Conservation (phyloP, 2,329 filamentous ascomycete genomes). For the Chaetomium strumarium region DNA sequence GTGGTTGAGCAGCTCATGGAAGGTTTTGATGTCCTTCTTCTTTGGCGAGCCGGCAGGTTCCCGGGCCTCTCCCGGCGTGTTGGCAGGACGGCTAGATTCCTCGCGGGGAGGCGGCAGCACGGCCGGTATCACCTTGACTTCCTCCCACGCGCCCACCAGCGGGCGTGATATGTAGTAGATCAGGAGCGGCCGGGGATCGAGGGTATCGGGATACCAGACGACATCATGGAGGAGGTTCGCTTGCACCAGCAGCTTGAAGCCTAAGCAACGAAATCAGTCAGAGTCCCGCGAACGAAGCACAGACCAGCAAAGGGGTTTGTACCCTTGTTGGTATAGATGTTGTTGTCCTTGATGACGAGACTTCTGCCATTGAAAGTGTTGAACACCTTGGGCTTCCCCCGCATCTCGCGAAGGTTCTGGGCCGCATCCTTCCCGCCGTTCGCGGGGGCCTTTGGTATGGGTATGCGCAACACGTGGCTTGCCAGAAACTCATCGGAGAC, state of each 20-base stretch:
- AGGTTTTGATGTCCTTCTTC: conserved; percentile 89
- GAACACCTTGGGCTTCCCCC: conserved; percentile 91
- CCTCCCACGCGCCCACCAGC: conserved; percentile 76
- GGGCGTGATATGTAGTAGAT: conserved; percentile 93
- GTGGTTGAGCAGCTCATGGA: conserved; percentile 80
- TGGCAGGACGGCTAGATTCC: conserved; percentile 15
- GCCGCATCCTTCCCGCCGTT: conserved; percentile 50
- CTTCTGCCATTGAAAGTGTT: conserved; percentile 88
- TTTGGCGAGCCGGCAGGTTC: conserved; percentile 47
- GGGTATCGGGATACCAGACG: conserved; percentile 83
- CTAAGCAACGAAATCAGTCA: conserved; percentile 38
- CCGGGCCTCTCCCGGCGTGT: conserved; percentile 30
- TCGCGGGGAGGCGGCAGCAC: conserved; percentile 41
- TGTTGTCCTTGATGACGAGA: conserved; percentile 88
- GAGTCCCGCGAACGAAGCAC: neutral
- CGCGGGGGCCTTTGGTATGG: conserved; percentile 44
- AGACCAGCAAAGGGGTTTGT: neutral
- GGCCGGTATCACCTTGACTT: conserved; percentile 65
- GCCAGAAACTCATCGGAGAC: conserved; percentile 90
- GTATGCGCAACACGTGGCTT: conserved; percentile 91
- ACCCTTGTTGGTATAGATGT: conserved; percentile 96
- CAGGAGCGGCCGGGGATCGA: conserved; percentile 89
- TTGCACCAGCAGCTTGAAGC: conserved; percentile 87
- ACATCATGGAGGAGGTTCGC: conserved; percentile 78
- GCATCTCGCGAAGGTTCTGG: conserved; percentile 72